A percentile compares a stretch with the other conserved stretches of the same genome.
These are phyloP conservation scores for Aethionema arabicum DNA, from an alignment of 345 rosid genomes.

Conservation along the genomic window DNA sequence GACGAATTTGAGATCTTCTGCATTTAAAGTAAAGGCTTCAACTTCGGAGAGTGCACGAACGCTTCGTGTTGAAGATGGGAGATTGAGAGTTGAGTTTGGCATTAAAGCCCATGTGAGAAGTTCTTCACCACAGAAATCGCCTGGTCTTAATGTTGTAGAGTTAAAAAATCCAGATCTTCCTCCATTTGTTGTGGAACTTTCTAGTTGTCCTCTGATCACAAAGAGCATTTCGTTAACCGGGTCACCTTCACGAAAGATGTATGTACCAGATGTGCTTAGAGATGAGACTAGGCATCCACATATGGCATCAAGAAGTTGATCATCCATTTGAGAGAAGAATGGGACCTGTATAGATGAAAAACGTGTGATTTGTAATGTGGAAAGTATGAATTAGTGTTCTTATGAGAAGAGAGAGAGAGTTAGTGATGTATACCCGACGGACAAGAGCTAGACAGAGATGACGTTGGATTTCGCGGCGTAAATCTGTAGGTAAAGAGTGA, in stretches of 20 bases:
- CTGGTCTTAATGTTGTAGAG: conserved; percentile 77
- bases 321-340: conserved; percentile 92
- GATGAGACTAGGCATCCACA: conserved; percentile 80
- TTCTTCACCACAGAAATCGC: conserved; percentile 94
- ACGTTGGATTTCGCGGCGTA: conserved; percentile 90
- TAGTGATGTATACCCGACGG: conserved; percentile 62
- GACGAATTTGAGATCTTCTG: conserved; percentile 79
- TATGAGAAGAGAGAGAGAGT: background rate
- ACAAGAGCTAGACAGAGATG: conserved; percentile 89
- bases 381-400: background rate
- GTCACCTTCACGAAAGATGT: conserved; percentile 76
- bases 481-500: conserved; percentile 68
- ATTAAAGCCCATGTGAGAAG: conserved; percentile 90
- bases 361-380: background rate
- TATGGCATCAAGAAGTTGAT: conserved; percentile 93
- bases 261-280: conserved; percentile 69
- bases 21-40: conserved; percentile 83
- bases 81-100: conserved; percentile 63
- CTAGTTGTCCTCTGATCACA: conserved; percentile 81
- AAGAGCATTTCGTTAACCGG: conserved; percentile 90
- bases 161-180: conserved; percentile 91
- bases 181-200: conserved; percentile 92
- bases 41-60: conserved; percentile 76
- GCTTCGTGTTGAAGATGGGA: conserved; percentile 78
- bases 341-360: conserved; percentile 58